Conservation (phyloP, 192 early-diverging fungal genomes). For the Dispira simplex region DNA sequence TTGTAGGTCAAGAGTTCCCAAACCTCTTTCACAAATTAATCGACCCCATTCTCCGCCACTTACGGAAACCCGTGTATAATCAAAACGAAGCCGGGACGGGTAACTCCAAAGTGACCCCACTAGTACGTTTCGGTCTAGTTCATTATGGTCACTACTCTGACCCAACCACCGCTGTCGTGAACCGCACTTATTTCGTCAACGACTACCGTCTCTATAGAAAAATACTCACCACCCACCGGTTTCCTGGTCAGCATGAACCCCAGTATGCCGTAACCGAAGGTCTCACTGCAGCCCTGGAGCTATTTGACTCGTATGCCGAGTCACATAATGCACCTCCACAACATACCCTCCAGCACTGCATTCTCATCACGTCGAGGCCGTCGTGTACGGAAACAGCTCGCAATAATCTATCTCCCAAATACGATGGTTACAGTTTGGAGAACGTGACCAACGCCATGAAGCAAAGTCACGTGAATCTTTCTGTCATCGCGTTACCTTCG, state of each 20-base stretch:
- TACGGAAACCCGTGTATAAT: slow-evolving; percentile 28
- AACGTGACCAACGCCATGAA: slow-evolving; percentile 29
- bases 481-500: slow-evolving; percentile 18
- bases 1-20: slow-evolving; percentile 27
- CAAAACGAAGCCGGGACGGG: slow-evolving; percentile 27
- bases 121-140: slow-evolving; percentile 34
- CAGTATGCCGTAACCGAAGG: slow-evolving; percentile 45
- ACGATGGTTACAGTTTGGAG: slow-evolving; percentile 27
- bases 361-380: slow-evolving; percentile 35
- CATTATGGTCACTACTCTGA: slow-evolving; percentile 38
- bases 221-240: slow-evolving; percentile 26
- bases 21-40: slow-evolving; percentile 30
- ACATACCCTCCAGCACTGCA: slow-evolving; percentile 31
- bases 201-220: slow-evolving; percentile 28
- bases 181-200: slow-evolving; percentile 31
- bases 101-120: slow-evolving; percentile 31
- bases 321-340: neutral
- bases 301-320: slow-evolving; percentile 34
- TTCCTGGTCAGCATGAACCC: slow-evolving; percentile 34
- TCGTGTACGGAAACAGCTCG: slow-evolving; percentile 27
- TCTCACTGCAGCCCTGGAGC: slow-evolving; percentile 42
- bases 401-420: slow-evolving; percentile 30
- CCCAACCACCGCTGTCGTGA: slow-evolving; percentile 27
- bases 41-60: slow-evolving; percentile 36
- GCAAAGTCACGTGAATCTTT: slow-evolving; percentile 19